A percentile compares a stretch with the other conserved stretches of the same genome.
These are phyloP conservation scores for Tuber brumale DNA, from an alignment of 495 filamentous ascomycete species.

Conservation along the genomic window DNA sequence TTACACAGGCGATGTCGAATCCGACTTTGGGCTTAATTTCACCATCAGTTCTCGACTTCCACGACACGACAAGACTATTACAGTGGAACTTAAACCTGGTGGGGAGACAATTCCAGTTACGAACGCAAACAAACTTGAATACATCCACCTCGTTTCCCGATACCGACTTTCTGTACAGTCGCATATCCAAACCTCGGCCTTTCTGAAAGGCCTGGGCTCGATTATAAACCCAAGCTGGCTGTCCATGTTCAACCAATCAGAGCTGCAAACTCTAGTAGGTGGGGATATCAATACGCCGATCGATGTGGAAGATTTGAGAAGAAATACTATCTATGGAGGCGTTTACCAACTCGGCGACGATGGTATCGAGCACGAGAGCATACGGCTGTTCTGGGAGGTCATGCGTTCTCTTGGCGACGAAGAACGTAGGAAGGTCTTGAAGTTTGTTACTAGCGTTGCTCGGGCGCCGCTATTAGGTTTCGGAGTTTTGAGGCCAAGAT, in stretches of 20 bases:
- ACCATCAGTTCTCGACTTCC: constrained; percentile 75
- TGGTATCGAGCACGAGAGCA: constrained; percentile 70
- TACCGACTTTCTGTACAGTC: constrained; percentile 79
- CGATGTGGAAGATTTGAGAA: constrained; percentile 78
- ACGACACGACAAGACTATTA: constrained; percentile 54
- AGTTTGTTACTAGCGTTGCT: constrained; percentile 92
- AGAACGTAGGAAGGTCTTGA: constrained; percentile 78
- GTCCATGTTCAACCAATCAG: constrained; percentile 95
- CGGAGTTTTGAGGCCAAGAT: constrained; percentile 71
- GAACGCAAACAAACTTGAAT: constrained; percentile 84
- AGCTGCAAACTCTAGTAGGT: constrained; percentile 85
- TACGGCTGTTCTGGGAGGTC: constrained; percentile 87
- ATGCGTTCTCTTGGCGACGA: constrained; percentile 66
- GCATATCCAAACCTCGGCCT: constrained; percentile 70
- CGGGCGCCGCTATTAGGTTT: constrained; percentile 90
- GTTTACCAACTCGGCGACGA: constrained; percentile 84
- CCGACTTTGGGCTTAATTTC: constrained; percentile 76
- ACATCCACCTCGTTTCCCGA: constrained; percentile 83
- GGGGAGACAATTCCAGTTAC: constrained; percentile 77
- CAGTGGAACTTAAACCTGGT: constrained; percentile 64
- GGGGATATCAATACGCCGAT: constrained; percentile 71
- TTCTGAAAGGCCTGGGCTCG: constrained; percentile 72
- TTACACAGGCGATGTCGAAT: constrained; percentile 71
- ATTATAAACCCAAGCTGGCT: constrained; percentile 93
- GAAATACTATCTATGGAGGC: constrained; percentile 79